Evolutionary conservation across 768 basidiomycete genomes (phyloP).

Genomic region (Tulasnella sp.): DNA sequence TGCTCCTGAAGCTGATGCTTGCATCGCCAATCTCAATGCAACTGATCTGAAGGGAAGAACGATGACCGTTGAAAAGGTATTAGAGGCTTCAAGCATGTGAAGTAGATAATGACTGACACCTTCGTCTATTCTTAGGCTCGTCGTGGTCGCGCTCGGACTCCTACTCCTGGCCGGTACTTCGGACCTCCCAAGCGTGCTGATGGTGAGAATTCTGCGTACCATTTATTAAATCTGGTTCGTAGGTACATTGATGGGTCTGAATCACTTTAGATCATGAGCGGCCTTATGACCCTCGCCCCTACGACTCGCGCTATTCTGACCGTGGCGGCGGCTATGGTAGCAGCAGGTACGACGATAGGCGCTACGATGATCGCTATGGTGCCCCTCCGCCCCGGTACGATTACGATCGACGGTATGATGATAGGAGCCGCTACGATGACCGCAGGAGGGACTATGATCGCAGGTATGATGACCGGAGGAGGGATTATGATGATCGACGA

Average conservation of each 20-base stretch:
- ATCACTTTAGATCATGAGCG: slow-evolving; percentile 48
- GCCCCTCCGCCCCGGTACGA: not conserved
- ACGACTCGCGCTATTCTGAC: slow-evolving; percentile 70
- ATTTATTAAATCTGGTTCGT: not conserved
- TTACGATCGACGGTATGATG: slow-evolving; percentile 29
- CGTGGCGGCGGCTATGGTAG: slow-evolving; percentile 32
- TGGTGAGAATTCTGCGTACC: slow-evolving; percentile 31
- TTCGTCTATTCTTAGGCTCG: too few relatives aligned
- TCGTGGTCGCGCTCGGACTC: slow-evolving; percentile 78
- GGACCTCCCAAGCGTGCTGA: slow-evolving; percentile 79
- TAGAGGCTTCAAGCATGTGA: not conserved
- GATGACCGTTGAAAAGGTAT: slow-evolving; percentile 80
- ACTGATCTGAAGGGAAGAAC: slow-evolving; percentile 82
- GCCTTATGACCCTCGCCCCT: slow-evolving; percentile 85
- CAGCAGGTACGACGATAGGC: slow-evolving; percentile 30
- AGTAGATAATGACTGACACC: slow-evolving; percentile 8
- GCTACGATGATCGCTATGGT: slow-evolving; percentile 17
- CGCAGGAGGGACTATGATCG: slow-evolving; percentile 20
- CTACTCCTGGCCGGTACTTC: slow-evolving; percentile 91
- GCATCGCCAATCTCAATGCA: slow-evolving; percentile 70
- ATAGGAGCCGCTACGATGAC: slow-evolving; percentile 24
- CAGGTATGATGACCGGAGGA: slow-evolving; percentile 26
- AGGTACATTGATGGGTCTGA: not conserved
- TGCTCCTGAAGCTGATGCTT: slow-evolving; percentile 82
- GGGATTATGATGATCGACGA: slow-evolving; percentile 37